phyloP scores from a whole-genome alignment of 768 basidiomycete genomes.

The Trametes punicea region DNA sequence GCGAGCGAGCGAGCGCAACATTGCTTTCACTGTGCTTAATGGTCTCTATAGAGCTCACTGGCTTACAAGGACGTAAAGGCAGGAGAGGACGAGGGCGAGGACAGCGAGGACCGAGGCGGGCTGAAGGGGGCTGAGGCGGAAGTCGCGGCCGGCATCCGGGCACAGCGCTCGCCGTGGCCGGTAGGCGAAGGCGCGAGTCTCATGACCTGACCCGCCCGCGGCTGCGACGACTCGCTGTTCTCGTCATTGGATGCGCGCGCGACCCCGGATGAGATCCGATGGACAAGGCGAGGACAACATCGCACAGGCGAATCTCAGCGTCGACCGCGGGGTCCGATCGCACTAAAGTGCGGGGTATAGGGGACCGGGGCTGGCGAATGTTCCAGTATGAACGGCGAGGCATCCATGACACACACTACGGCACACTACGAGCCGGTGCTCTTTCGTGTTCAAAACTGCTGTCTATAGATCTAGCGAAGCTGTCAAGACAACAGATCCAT shows the following conservation, averaged over 20 bases:
- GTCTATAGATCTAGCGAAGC: too few species aligned
- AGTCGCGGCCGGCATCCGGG: slow-evolving; percentile 2
- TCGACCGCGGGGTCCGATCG: neutral
- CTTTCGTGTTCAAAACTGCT: too few species aligned
- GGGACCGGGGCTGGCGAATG: neutral
- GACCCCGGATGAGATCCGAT: slow-evolving; percentile 13
- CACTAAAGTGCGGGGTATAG: neutral
- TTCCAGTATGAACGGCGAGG: too few species aligned
- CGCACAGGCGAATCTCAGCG: too few species aligned
- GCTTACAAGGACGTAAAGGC: neutral
- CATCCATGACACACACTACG: neutral
- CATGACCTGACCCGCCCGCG: slow-evolving; percentile 6
- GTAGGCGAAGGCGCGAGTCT: too few species aligned
- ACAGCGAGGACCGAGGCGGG: neutral
- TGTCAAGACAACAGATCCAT: too few species aligned
- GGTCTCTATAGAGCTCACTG: neutral
- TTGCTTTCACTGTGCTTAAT: neutral
- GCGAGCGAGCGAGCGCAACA: slow-evolving; percentile 9
- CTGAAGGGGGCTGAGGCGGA: neutral
- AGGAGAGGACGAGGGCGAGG: neutral
- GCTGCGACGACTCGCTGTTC: neutral
- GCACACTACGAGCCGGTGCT: too few species aligned
- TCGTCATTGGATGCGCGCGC: too few species aligned
- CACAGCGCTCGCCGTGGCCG: slow-evolving; percentile 7
- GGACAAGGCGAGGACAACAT: neutral